These are phyloP conservation scores for Diaporthe sp. DNA, from an alignment of 2,329 filamentous ascomycete species.

Conservation along the genomic window DNA sequence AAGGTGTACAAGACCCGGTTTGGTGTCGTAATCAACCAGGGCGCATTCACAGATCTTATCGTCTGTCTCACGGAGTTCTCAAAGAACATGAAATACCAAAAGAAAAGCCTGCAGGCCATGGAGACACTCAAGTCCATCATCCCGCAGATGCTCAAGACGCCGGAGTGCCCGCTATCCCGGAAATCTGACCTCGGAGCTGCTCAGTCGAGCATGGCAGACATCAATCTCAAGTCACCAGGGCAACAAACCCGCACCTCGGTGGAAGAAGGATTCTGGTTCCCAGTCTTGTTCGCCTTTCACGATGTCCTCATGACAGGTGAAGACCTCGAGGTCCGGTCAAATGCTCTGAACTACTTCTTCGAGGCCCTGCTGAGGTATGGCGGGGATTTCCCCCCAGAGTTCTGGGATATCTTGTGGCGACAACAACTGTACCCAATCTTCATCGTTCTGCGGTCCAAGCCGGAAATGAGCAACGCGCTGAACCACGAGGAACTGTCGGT, in stretches of 20 bases:
- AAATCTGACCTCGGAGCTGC: constrained; percentile 54
- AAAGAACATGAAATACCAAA: constrained; percentile 98
- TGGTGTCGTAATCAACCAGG: constrained; percentile 94
- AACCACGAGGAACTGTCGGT: constrained; percentile 98
- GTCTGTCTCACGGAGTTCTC: constrained; percentile 98
- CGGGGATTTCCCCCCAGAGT: constrained; percentile 89
- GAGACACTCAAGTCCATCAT: constrained; percentile 95
- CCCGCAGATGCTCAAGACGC: constrained; percentile 93
- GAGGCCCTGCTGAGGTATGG: constrained; percentile 92
- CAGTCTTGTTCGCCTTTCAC: constrained; percentile 97
- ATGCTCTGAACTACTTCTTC: constrained; percentile 95
- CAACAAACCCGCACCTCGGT: constrained; percentile 84
- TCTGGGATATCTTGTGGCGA: constrained; percentile 98
- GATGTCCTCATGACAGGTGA: constrained; percentile 99
- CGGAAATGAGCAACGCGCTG: constrained; percentile 93
- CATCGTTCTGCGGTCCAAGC: constrained; percentile 95
- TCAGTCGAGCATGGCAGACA: constrained; percentile 51
- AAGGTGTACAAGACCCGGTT: constrained; percentile 97
- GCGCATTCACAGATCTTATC: constrained; percentile 94
- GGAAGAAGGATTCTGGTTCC: constrained; percentile 99
- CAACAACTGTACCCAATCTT: constrained; percentile 98
- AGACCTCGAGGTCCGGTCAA: constrained; percentile 92
- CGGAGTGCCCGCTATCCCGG: constrained; percentile 90
- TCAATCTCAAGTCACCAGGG: constrained; percentile 55
- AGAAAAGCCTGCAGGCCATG: constrained; percentile 96